Evolutionary conservation across 805 yeast species (phyloP), one percentile per base, ranked within the genome.

Genomic region (Candida gorgasii): DNA sequence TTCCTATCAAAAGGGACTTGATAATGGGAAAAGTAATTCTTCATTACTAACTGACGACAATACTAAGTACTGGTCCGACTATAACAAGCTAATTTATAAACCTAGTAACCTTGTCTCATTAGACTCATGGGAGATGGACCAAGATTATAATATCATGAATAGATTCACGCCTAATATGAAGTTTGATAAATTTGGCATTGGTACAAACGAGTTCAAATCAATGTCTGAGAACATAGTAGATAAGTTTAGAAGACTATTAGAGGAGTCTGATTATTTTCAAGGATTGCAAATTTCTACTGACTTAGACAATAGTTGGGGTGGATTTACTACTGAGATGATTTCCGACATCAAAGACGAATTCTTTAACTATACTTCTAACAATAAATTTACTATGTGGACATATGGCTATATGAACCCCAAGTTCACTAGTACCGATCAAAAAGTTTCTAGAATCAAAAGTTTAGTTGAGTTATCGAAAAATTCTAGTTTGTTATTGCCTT

Each of bases 271-370:
- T 58, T 61, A 69, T 19, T 56, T 90, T 14, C 78, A 75, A 42
- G 97, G 97, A 0, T 44, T 93, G 8, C 86, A 85, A 50, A 38
- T 87, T 0, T 54, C 82, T 2, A 76, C 85, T 0, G 96, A 89
- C 40, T 50, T 83, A 3, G 95, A 87, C 55, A 72, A 79, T 16
- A 86, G 84, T 0, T 92, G 98, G 98, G 84, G 89, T 37, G 96
- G 96, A 0, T 80, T 86, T 51, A 61, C 86, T 4, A 58, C 64
- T 30, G 70, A 72, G 35, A 50, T 81, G 47, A 44, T 89, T 17
- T 53, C 63, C n/a, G 75, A 72, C 6, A 39, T 89, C 14, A 69
- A 78, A 42, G 97, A 90, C 57, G 95, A 87, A 52, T 83, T 76
- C 51, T 67, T 82, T 51, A 67, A 64, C 33, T 61, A 57, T 37